phyloP scores from a whole-genome alignment of 2,329 filamentous ascomycete genomes.

The Clarireedia homoeocarpa region DNA sequence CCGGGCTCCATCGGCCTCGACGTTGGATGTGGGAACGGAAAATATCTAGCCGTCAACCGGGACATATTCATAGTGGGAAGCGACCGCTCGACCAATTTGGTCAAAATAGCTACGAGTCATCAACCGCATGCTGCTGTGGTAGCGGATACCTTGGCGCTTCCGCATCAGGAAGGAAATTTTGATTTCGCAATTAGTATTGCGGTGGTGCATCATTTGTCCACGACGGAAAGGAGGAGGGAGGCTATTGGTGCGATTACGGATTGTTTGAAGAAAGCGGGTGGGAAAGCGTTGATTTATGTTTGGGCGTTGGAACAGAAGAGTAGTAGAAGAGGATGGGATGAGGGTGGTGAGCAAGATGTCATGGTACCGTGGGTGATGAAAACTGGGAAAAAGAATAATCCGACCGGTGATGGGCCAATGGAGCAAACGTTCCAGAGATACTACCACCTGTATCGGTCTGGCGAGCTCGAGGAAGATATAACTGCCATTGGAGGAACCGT shows the following conservation, averaged over 20 bases:
- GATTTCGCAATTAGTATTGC: conserved; percentile 95
- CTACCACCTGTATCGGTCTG: conserved; percentile 84
- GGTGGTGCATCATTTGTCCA: conserved; percentile 89
- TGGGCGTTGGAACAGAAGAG: conserved; percentile 91
- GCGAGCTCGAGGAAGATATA: conserved; percentile 80
- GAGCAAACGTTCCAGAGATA: conserved; percentile 65
- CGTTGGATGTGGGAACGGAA: conserved; percentile 93
- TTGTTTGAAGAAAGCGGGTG: conserved; percentile 46
- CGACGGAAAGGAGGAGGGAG: conserved; percentile 60
- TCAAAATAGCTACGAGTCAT: conserved; percentile 40
- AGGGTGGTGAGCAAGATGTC: conserved; percentile 76
- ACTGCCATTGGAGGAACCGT: conserved; percentile 65
- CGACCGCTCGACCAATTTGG: conserved; percentile 63
- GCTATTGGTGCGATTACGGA: conserved; percentile 66
- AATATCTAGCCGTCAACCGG: conserved; percentile 78
- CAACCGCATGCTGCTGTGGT: conserved; percentile 60
- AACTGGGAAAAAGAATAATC: conserved; percentile 31
- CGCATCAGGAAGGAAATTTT: conserved; percentile 58
- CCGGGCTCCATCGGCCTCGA: conserved; percentile 78
- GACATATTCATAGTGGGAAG: conserved; percentile 74
- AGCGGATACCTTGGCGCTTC: conserved; percentile 76
- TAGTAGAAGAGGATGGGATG: conserved; percentile 84
- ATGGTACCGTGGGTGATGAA: conserved; percentile 89
- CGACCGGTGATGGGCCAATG: conserved; percentile 27
- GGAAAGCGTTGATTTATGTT: conserved; percentile 75